These are phyloP conservation scores for Pouteria glomerata DNA, from an alignment of 148 eudicot genomes.

Conservation along the genomic window DNA sequence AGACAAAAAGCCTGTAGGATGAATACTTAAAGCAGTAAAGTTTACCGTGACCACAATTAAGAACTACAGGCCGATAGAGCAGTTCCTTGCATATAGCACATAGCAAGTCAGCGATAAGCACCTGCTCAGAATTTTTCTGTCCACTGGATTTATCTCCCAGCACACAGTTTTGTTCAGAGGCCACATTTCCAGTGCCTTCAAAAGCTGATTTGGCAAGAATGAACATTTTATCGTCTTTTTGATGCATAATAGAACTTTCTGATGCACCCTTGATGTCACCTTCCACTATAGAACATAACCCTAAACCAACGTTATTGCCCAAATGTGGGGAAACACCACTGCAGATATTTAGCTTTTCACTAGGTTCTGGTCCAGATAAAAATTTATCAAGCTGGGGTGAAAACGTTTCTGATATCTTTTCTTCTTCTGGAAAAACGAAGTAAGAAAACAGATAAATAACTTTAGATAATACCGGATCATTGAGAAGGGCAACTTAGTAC, in stretches of 20 bases:
- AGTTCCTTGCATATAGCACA: slow-evolving; percentile 58
- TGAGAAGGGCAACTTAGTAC: neutral
- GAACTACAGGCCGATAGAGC: slow-evolving; percentile 55
- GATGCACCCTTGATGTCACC: slow-evolving; percentile 10
- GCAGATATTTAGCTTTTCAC: slow-evolving; percentile 10
- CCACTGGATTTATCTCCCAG: neutral
- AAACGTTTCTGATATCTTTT: slow-evolving; percentile 23
- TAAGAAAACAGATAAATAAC: neutral
- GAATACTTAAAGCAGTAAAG: neutral
- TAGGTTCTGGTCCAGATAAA: slow-evolving; percentile 1
- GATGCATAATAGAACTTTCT: slow-evolving; percentile 1
- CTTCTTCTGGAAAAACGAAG: slow-evolving; percentile 41
- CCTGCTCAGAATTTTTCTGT: slow-evolving; percentile 18
- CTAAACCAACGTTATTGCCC: slow-evolving; percentile 7
- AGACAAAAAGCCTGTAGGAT: neutral
- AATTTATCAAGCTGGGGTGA: slow-evolving; percentile 44
- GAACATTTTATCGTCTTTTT: slow-evolving; percentile 13
- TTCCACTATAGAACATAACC: slow-evolving; percentile 5
- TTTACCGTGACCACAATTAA: slow-evolving; percentile 84
- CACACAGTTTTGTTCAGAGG: slow-evolving; percentile 12
- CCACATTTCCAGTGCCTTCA: neutral
- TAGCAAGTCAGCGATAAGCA: slow-evolving; percentile 36
- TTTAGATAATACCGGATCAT: slow-evolving; percentile 5
- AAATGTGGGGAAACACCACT: slow-evolving; percentile 15
- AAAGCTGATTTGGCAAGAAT: neutral